phyloP scores from a whole-genome alignment of 306 rosid genomes.

The Mimosa bimucronata region DNA sequence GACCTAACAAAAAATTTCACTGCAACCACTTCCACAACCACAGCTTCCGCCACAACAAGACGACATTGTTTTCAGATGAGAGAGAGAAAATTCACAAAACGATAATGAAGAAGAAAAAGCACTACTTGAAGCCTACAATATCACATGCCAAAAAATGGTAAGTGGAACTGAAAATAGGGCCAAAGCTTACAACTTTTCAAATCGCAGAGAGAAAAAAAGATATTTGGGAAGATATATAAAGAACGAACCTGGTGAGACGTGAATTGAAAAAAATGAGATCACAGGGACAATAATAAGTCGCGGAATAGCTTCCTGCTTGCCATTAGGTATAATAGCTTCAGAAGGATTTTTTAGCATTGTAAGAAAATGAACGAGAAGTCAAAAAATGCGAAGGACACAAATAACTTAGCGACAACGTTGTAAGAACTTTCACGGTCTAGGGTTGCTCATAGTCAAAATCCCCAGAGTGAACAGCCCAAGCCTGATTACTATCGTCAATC shows the following conservation, averaged over 20 bases:
- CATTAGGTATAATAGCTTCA: constrained; percentile 31
- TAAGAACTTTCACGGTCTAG: too few species aligned
- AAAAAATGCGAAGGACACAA: too few species aligned
- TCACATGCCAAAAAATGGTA: not conserved
- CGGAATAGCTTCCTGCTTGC: constrained; percentile 73
- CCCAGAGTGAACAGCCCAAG: too few species aligned
- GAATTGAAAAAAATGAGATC: constrained; percentile 49
- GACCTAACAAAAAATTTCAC: not conserved
- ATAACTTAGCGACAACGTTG: too few species aligned
- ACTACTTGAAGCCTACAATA: constrained; percentile 47
- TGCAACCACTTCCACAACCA: constrained; percentile 5
- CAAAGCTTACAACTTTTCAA: not conserved
- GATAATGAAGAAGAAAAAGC: constrained; percentile 36
- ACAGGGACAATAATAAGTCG: constrained; percentile 59
- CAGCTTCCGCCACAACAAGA: constrained; percentile 21
- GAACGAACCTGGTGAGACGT: constrained; percentile 51
- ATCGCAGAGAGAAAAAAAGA: not conserved
- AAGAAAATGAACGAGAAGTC: too few species aligned
- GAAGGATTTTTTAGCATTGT: not conserved
- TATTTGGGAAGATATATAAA: not conserved
- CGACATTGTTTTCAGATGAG: not conserved
- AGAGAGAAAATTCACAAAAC: not conserved
- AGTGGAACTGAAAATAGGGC: not conserved
- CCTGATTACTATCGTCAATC: too few species aligned
- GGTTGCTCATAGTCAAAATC: too few species aligned